Base-by-base conservation (phyloP, 2,329 filamentous ascomycete species). In the Salinomyces thailandicus region DNA sequence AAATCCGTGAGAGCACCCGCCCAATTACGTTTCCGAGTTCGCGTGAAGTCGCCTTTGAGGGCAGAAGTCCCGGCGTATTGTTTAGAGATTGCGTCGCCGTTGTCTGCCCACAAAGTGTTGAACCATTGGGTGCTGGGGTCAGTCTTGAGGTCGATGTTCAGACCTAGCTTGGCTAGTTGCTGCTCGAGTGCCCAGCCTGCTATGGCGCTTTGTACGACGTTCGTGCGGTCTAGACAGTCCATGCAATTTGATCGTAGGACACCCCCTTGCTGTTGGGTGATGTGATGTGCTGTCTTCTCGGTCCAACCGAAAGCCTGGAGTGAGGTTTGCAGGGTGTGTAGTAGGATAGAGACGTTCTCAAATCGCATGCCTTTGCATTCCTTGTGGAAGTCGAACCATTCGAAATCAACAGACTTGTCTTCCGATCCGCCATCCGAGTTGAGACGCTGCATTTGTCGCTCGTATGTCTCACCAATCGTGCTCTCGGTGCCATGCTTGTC, bases 371-470 rank as follows among this genome's bases (percentile, higher is more conserved):
- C 91, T 12, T 85, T 80, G 54, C 91, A 96, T 18, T 83, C 83
- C 13, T 77, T 72, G 58, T 96, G 91, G 52, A 98, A 98, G 55
- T 98, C 91, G 51, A 96, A 98, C 91, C 91, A 98, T 55, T 94
- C 85, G 52, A 93, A 93, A 0, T 68, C 71, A 9, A 91, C 62
- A 7, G 66, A 57, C 35, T 62, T 57, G 8, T 63, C 67, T 40
- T 75, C 67, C 14, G 69, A 57, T 4, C 69, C 66, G 5, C 67
- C 67, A 28, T 73, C 67, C 5, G 79, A 69, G 45, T 91, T 93
- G 36, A 89, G 65, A 16, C 66, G 61, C 33, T 75, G 64, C 1
- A 83, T 71, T 39, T 77, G 77, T 33, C 73, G 69, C 52, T 93
- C 74, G 54, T 85, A 98, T 22, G 79, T 71, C 36, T 80, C 72